A percentile compares a stretch with the other conserved stretches of the same genome.
Conservation (phyloP, 176 grass and related monocot species). For the Paspalum vaginatum region DNA sequence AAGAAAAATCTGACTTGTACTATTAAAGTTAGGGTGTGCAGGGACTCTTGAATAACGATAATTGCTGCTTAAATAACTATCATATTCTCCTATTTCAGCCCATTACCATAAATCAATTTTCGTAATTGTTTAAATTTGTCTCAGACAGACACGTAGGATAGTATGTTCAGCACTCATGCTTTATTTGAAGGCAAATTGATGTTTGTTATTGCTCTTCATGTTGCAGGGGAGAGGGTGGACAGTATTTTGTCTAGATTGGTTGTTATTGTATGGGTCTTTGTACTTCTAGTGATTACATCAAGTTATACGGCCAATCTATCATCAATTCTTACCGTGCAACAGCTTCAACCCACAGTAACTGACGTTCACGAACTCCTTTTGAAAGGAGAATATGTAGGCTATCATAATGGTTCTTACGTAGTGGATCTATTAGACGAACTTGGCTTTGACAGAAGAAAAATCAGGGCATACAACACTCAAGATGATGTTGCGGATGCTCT, state of each 20-base stretch:
- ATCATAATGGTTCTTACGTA: slow-evolving; percentile 43
- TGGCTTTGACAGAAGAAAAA: slow-evolving; percentile 49
- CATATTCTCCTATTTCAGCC: background rate
- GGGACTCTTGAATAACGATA: background rate
- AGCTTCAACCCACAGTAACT: slow-evolving; percentile 59
- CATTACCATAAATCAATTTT: background rate
- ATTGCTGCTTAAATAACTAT: background rate
- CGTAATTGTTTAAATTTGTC: background rate
- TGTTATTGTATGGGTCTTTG: slow-evolving; percentile 50
- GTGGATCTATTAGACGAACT: slow-evolving; percentile 30
- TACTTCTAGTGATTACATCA: slow-evolving; percentile 60
- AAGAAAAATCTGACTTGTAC: background rate
- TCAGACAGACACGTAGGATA: background rate
- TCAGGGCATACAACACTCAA: slow-evolving; percentile 34
- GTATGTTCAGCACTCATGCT: background rate
- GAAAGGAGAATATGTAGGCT: slow-evolving; percentile 49
- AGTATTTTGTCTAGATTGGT: slow-evolving; percentile 49
- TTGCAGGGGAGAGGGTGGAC: slow-evolving; percentile 53
- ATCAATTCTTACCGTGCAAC: slow-evolving; percentile 62
- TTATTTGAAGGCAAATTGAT: background rate
- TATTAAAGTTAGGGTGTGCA: background rate
- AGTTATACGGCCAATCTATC: slow-evolving; percentile 72
- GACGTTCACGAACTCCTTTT: slow-evolving; percentile 47
- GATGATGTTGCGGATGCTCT: slow-evolving; percentile 43
- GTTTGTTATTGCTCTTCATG: background rate